Evolutionary conservation across 176 grass and related monocot genomes (phyloP), one percentile per base, ranked within the genome.

Genomic region (Ananas comosus): DNA sequence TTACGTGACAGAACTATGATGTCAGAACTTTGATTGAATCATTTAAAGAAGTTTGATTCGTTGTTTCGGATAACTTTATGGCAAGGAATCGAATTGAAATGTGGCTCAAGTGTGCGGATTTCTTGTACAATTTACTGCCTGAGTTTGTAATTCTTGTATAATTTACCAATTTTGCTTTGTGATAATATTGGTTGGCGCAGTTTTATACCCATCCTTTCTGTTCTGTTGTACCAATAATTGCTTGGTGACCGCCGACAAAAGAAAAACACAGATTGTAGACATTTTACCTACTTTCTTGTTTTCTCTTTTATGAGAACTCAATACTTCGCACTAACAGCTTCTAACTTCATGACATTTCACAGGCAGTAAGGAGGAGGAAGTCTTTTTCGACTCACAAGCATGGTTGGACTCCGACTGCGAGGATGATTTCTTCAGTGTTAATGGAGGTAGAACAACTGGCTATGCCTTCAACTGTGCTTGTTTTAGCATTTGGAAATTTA

Each of bases 361-460:
- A 69, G 42, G 54, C 5, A 61, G 18, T 21, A 42, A 42, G 33
- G 67, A 50, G n/a, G 66, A 51, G 53, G 75, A 77, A 49, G 11
- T 69, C 53, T 77, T 69, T 47, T 77, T 69, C 63, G 75, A 77
- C 66, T 69, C 75, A 12, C 11, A 19, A 1, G 53, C 75, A 29
- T 77, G 75, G 66, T 48, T 68, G 12, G 75, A 77, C 67, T 77
- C 75, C 12, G 75, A 77, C 53, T 69, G 75, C 28, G 75, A 77
- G 56, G 75, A 76, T 48, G 73, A 77, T 63, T 77, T 77, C 75
- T 77, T 69, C 51, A 77, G 75, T 48, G 66, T 77, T 13, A 63
- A 69, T 61, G 75, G 75, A 63, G 75, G 75, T 77, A 53, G 9
- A n/a, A 61, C 7, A 6, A 8, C 16, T 10, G 21, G 2, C 16